Percentiles rank a stretch among this genome's conserved stretches.
Evolutionary conservation across 768 basidiomycete genomes (phyloP).

Genomic region (Lentinula edodes): DNA sequence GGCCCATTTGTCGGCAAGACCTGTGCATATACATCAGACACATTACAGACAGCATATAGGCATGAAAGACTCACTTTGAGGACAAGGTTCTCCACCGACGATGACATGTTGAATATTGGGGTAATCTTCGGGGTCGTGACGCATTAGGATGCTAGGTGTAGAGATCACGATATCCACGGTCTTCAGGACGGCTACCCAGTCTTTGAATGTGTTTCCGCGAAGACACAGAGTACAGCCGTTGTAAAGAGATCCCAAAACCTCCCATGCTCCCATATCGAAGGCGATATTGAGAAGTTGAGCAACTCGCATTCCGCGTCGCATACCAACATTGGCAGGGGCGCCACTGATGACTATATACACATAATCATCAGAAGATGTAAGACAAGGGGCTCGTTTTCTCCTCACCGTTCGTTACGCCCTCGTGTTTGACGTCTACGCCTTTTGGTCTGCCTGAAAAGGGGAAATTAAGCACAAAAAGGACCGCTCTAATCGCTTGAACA

Average conservation of each 20-base stretch:
- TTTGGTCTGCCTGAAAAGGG: slow-evolving; percentile 34
- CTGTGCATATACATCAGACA: slow-evolving; percentile 10
- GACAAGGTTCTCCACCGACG: slow-evolving; percentile 54
- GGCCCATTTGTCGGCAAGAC: slow-evolving; percentile 21
- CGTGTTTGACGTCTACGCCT: slow-evolving; percentile 40
- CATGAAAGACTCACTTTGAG: slow-evolving; percentile 26
- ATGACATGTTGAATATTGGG: slow-evolving; percentile 49
- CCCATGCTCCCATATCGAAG: slow-evolving; percentile 68
- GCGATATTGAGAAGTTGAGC: slow-evolving; percentile 59
- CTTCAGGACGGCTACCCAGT: slow-evolving; percentile 46
- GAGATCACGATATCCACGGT: slow-evolving; percentile 48
- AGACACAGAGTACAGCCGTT: slow-evolving; percentile 51
- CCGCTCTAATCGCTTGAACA: not conserved
- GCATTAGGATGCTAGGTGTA: slow-evolving; percentile 45
- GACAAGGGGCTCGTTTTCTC: slow-evolving; percentile 16
- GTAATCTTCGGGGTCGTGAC: slow-evolving; percentile 46
- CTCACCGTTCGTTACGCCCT: slow-evolving; percentile 28
- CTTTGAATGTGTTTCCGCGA: slow-evolving; percentile 42
- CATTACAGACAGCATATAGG: not conserved
- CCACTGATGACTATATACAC: slow-evolving; percentile 31
- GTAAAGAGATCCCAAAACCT: slow-evolving; percentile 44
- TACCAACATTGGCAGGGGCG: slow-evolving; percentile 51
- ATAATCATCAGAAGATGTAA: not conserved
- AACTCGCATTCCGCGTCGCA: slow-evolving; percentile 51
- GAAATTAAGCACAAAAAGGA: not conserved